Conservation (phyloP, 1,284 basidiomycete species). For the Nidula niveotomentosa region DNA sequence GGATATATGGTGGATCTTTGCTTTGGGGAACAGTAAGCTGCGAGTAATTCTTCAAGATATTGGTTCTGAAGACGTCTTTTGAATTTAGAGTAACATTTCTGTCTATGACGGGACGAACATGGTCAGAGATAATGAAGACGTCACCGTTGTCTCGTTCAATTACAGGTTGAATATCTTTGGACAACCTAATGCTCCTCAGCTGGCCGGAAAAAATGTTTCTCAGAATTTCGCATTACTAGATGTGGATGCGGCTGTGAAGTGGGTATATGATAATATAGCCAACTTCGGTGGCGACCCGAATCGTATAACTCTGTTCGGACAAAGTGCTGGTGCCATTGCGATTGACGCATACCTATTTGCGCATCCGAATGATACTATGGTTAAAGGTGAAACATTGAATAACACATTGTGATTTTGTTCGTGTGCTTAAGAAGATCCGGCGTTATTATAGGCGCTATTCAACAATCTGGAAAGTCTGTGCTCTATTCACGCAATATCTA, state of each 20-base stretch:
- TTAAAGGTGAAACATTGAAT: slow-evolving; percentile 18
- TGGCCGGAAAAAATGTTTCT: slow-evolving; percentile 14
- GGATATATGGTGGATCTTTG: slow-evolving; percentile 32
- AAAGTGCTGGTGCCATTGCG: slow-evolving; percentile 30
- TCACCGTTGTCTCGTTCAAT: slow-evolving; percentile 31
- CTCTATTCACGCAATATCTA: neutral
- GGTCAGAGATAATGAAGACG: slow-evolving; percentile 29
- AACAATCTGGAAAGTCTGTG: slow-evolving; percentile 30
- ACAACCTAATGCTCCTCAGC: slow-evolving; percentile 31
- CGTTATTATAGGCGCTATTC: slow-evolving; percentile 23
- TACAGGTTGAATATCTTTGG: slow-evolving; percentile 34
- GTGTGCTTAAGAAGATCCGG: neutral
- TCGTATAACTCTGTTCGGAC: slow-evolving; percentile 30
- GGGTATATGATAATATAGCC: slow-evolving; percentile 34
- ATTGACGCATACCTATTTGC: slow-evolving; percentile 27
- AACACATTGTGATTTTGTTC: neutral
- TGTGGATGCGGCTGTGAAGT: slow-evolving; percentile 27
- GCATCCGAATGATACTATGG: slow-evolving; percentile 25
- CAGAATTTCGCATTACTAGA: slow-evolving; percentile 34
- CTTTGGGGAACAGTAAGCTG: slow-evolving; percentile 27
- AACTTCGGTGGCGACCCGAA: slow-evolving; percentile 34
- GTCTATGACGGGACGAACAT: slow-evolving; percentile 26
- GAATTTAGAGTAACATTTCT: slow-evolving; percentile 22
- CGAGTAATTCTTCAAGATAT: neutral
- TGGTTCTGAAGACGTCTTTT: neutral